Percentiles rank a stretch among this genome's conserved stretches.
These are phyloP conservation scores for Auriscalpium microsporum DNA, from an alignment of 768 basidiomycete genomes.

Conservation along the genomic window DNA sequence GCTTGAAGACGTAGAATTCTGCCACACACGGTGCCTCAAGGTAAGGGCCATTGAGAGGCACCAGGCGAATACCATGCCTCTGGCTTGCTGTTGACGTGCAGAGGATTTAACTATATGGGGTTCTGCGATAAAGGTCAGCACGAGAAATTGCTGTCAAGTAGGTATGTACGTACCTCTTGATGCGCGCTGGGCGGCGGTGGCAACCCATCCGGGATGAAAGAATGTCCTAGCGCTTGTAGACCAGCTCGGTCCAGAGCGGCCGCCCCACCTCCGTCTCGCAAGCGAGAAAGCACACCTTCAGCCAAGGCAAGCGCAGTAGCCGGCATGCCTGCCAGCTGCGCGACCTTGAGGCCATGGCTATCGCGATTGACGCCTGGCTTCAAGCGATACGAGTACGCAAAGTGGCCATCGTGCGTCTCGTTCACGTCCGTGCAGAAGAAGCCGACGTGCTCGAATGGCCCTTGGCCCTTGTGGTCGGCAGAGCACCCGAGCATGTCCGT, in stretches of 20 bases:
- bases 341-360: constrained; percentile 88
- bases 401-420: constrained; percentile 69
- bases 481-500: constrained; percentile 72
- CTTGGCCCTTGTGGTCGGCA: constrained; percentile 32
- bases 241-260: background rate
- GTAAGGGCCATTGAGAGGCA: too few species aligned
- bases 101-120: too few species aligned
- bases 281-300: constrained; percentile 36
- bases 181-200: background rate
- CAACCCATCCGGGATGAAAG: constrained; percentile 1
- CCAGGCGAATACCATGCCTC: too few species aligned
- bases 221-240: constrained; percentile 11
- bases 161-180: background rate
- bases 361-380: constrained; percentile 80
- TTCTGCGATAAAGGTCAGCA: too few species aligned
- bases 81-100: too few species aligned
- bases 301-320: constrained; percentile 52
- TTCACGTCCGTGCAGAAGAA: constrained; percentile 90
- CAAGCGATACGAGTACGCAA: constrained; percentile 78
- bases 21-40: too few species aligned
- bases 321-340: constrained; percentile 81
- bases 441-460: constrained; percentile 50
- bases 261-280: constrained; percentile 19
- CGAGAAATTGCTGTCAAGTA: background rate
- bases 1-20: too few species aligned